Evolutionary conservation across 768 basidiomycete genomes (phyloP), one percentile per base, ranked within the genome.

Genomic region (Suillus americanus): DNA sequence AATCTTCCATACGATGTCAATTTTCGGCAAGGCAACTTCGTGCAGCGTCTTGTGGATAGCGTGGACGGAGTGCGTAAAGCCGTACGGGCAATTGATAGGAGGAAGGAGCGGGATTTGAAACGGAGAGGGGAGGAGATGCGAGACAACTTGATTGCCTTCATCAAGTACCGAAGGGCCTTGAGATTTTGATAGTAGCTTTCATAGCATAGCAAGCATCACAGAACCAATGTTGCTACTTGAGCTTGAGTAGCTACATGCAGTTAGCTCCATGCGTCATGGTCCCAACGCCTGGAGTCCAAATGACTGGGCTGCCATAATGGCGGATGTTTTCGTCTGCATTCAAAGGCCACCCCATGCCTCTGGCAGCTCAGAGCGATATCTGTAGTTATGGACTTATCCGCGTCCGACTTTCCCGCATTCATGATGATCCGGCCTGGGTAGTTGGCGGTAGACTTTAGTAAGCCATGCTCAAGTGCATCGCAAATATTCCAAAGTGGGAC

Each of bases 131-230:
- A 93, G 67, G 90, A 91, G 70, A 84, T 92, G 33, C 79, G 86
- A 64, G 89, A 91, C 65, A 94, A 94, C 72, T 73, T 94, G 66
- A 77, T 85, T 18, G 92, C 86, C 18, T 95, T 94, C 68, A 82
- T 93, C 62, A 78, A 87, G 71, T 95, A 95, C 74, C 79, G 92
- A 64, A 83, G 79, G 66, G 81, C 80, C 33, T 78, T 94, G 62
- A 72, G 79, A 68, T 70, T 84, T 23, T 65, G 38, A 40, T 51
- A 20, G n/a, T 45, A 16, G 45, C 37, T 40, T 38, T 12, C 23
- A 25, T n/a, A 57, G 56, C 16, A 40, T 56, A 16, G 35, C 37
- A 23, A 59, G 57, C 40, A 30, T 16, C 16, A 37, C 20, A 40
- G 38, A 54, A 33, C 12, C 13, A 28, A 20, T 62, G 20, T 30